Conservation (phyloP, 441 rosid species). For the Populus hybrid region DNA sequence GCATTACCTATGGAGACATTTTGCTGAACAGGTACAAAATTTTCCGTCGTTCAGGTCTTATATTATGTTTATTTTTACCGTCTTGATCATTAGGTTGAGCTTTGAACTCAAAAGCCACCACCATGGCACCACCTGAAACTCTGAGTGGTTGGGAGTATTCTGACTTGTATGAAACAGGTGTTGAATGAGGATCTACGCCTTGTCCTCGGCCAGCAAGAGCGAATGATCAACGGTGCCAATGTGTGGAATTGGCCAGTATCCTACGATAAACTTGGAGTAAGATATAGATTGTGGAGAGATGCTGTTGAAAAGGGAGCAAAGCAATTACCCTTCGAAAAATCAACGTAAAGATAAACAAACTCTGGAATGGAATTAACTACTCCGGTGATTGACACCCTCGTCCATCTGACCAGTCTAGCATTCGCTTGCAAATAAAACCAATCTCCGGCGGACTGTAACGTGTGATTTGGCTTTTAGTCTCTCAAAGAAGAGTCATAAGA, state of each 20-base stretch:
- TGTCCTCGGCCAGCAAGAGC: conserved; percentile 83
- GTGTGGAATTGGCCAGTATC: conserved; percentile 87
- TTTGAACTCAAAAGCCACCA: background rate
- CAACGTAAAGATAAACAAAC: conserved; percentile 31
- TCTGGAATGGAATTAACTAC: conserved; percentile 17
- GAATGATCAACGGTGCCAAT: conserved; percentile 83
- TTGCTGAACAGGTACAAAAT: conserved; percentile 75
- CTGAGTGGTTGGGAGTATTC: background rate
- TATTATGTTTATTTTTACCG: background rate
- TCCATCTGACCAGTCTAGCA: conserved; percentile 1
- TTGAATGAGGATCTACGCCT: conserved; percentile 86
- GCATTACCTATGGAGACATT: conserved; percentile 85
- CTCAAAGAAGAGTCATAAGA: background rate
- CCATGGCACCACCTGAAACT: background rate
- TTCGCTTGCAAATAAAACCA: conserved; percentile 11
- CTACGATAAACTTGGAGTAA: conserved; percentile 89
- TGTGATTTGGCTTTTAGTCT: conserved; percentile 10
- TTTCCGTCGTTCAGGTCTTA: background rate
- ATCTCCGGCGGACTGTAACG: background rate
- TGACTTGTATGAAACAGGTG: conserved; percentile 42
- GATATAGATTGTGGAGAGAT: conserved; percentile 85
- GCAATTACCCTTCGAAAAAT: conserved; percentile 56
- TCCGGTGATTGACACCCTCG: background rate
- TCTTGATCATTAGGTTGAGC: background rate
- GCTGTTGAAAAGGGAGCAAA: conserved; percentile 67